Percentiles rank a stretch among this genome's conserved stretches.
phyloP scores from a whole-genome alignment of 148 eudicot genomes.

The Euryodendron excelsum region DNA sequence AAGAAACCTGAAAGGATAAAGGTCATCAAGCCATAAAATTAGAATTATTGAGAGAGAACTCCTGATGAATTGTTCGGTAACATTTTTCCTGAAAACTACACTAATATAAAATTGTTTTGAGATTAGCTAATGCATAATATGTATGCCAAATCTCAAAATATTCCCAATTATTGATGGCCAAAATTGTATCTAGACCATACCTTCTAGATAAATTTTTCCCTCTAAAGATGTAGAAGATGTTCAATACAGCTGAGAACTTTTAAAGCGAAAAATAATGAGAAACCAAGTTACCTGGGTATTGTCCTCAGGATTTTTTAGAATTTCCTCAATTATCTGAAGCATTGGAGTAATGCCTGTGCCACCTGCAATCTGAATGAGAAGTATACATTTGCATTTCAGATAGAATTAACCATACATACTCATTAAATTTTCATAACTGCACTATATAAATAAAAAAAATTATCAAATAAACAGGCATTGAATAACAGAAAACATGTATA shows the following conservation, averaged over 20 bases:
- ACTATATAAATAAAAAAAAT: background rate
- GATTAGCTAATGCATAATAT: background rate
- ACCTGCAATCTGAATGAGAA: slow-evolving; percentile 77
- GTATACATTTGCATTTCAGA: background rate
- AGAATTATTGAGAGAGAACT: background rate
- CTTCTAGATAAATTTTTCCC: background rate
- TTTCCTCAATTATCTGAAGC: slow-evolving; percentile 93
- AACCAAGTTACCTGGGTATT: slow-evolving; percentile 60
- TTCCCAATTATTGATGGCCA: background rate
- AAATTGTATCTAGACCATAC: background rate
- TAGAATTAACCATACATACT: too few relatives aligned
- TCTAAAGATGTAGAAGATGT: background rate
- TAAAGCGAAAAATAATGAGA: background rate
- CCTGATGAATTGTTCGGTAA: background rate
- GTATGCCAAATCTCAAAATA: background rate
- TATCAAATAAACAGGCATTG: background rate
- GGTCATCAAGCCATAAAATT: background rate
- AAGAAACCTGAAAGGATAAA: slow-evolving; percentile 56
- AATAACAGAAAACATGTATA: background rate
- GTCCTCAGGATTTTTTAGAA: slow-evolving; percentile 90
- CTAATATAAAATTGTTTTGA: background rate
- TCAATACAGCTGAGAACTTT: background rate
- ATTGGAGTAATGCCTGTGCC: slow-evolving; percentile 95
- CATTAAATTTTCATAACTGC: background rate
- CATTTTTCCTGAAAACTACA: background rate